Evolutionary conservation across 2,329 filamentous ascomycete species (phyloP).

Genomic region (Fusarium tjaetaba): DNA sequence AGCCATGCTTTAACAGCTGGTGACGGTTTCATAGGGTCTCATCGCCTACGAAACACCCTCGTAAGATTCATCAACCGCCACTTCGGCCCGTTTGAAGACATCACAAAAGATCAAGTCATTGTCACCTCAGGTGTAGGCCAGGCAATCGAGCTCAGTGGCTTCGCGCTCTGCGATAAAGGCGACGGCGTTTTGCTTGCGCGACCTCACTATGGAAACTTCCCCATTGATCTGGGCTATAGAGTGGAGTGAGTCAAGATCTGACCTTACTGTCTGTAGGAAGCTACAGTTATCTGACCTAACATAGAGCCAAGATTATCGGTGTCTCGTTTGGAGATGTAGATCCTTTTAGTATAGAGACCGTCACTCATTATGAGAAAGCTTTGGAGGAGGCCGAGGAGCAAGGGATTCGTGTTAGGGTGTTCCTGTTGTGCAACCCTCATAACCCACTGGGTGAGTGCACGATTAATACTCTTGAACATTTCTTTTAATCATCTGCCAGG

Average conservation of each 20-base stretch:
- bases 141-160: background rate
- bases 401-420: background rate
- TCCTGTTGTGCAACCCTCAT: background rate
- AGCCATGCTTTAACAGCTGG: background rate
- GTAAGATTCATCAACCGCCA: background rate
- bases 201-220: background rate
- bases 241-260: background rate
- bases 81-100: background rate
- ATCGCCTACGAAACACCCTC: background rate
- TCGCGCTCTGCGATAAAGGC: background rate
- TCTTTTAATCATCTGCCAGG: background rate
- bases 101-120: background rate
- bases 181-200: background rate
- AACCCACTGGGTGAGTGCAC: background rate
- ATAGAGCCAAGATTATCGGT: too few species aligned
- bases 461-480: too few species aligned
- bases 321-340: background rate
- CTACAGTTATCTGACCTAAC: accelerated
- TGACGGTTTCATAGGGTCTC: background rate
- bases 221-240: background rate
- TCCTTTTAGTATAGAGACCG: background rate
- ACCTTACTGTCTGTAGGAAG: accelerated
- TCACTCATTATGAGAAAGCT: background rate
- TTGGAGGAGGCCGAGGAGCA: background rate
- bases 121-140: background rate